Conservation (phyloP, 345 rosid species). For the Corchorus olitorius region DNA sequence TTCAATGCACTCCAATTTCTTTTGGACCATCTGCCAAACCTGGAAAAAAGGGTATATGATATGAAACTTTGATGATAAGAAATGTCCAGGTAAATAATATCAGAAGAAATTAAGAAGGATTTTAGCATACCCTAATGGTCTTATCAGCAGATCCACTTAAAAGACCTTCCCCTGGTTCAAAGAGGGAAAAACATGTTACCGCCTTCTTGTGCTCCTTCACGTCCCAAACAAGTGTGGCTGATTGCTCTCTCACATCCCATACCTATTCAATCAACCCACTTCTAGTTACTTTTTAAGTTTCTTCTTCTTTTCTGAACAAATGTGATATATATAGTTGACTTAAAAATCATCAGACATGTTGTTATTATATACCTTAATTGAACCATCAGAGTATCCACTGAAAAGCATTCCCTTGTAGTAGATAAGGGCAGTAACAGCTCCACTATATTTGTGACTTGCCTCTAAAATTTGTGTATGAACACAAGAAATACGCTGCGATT, state of each 20-base stretch:
- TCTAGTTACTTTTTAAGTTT: neutral
- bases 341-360: neutral
- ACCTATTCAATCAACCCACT: constrained; percentile 38
- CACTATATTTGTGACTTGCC: constrained; percentile 55
- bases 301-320: neutral
- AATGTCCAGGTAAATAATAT: neutral
- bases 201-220: constrained; percentile 72
- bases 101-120: neutral
- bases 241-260: constrained; percentile 69
- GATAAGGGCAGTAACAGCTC: constrained; percentile 83
- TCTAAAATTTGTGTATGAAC: constrained; percentile 91
- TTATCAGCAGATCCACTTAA: constrained; percentile 89
- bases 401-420: constrained; percentile 85
- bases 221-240: constrained; percentile 62
- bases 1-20: constrained; percentile 69
- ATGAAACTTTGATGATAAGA: neutral
- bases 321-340: neutral
- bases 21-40: constrained; percentile 77
- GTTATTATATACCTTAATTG: constrained; percentile 75
- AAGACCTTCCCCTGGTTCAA: constrained; percentile 71
- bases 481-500: constrained; percentile 84
- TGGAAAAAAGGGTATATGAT: constrained; percentile 26
- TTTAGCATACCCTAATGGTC: constrained; percentile 59
- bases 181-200: constrained; percentile 80
- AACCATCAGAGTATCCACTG: constrained; percentile 87